A percentile compares a stretch with the other conserved stretches of the same genome.
phyloP scores from a whole-genome alignment of 768 basidiomycete genomes.

The Exidia glandulosa region DNA sequence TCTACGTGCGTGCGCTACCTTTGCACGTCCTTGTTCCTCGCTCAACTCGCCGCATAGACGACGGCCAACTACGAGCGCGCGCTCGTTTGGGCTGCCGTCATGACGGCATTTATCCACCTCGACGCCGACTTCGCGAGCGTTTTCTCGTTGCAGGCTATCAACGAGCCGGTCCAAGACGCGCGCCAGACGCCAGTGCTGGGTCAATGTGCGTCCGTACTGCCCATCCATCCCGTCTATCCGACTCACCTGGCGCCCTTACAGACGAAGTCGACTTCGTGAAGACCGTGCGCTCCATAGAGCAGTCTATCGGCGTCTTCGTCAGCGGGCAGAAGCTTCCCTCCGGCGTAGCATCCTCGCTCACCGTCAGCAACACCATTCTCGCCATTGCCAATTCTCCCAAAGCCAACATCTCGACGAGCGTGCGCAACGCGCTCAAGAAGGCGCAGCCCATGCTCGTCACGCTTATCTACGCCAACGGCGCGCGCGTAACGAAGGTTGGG shows the following conservation, averaged over 20 bases:
- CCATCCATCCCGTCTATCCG: neutral
- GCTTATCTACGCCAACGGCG: neutral
- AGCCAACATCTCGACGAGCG: conserved; percentile 18
- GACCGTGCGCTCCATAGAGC: conserved; percentile 55
- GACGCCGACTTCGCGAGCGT: conserved; percentile 56
- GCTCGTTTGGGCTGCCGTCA: conserved; percentile 70
- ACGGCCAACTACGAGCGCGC: conserved; percentile 65
- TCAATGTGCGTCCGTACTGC: conserved; percentile 35
- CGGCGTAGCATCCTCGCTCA: neutral
- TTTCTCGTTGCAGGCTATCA: conserved; percentile 63
- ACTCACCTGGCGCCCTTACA: conserved; percentile 14
- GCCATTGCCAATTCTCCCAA: conserved; percentile 8
- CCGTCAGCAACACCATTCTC: conserved; percentile 23
- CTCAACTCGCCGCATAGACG: conserved; percentile 30
- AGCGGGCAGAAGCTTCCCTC: neutral
- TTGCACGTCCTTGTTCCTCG: neutral
- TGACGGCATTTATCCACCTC: conserved; percentile 60
- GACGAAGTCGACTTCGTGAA: conserved; percentile 63
- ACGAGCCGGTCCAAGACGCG: conserved; percentile 70
- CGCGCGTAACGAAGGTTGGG: conserved; percentile 4
- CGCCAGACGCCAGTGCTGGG: conserved; percentile 56
- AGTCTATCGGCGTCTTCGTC: conserved; percentile 39
- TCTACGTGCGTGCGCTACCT: conserved; percentile 44
- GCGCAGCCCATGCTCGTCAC: conserved; percentile 28
- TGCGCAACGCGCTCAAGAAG: conserved; percentile 21